phyloP scores from a whole-genome alignment of 768 basidiomycete genomes.

The Auriculariales sp. region DNA sequence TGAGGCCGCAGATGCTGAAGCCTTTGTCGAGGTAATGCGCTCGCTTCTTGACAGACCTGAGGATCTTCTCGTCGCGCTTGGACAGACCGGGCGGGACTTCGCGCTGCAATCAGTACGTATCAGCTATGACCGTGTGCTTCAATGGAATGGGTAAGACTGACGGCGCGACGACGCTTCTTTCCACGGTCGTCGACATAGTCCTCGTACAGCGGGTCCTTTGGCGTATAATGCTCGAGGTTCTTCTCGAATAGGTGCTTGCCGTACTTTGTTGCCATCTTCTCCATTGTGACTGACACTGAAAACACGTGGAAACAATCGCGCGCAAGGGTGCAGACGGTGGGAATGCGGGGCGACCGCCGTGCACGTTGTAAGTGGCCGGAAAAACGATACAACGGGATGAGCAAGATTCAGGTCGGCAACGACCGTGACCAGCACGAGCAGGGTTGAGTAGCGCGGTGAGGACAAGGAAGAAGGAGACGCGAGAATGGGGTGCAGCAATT shows the following conservation, averaged over 20 bases:
- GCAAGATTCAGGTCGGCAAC: too few species aligned
- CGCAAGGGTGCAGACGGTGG: too few species aligned
- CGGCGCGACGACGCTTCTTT: constrained; percentile 42
- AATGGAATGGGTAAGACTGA: constrained; percentile 16
- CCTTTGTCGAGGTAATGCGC: constrained; percentile 84
- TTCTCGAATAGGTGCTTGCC: constrained; percentile 38
- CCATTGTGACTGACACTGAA: background rate
- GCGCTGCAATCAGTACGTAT: constrained; percentile 32
- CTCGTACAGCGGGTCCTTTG: constrained; percentile 65
- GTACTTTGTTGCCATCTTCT: background rate
- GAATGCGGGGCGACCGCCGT: too few species aligned
- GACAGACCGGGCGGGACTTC: constrained; percentile 64
- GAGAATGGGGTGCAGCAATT: too few species aligned
- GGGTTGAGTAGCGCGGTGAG: too few species aligned
- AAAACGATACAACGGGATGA: too few species aligned
- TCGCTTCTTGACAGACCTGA: constrained; percentile 60
- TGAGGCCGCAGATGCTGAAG: constrained; percentile 62
- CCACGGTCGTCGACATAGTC: constrained; percentile 40
- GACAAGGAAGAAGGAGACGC: too few species aligned
- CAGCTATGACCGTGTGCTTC: too few species aligned
- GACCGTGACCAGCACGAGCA: too few species aligned
- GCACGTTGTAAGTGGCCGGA: too few species aligned
- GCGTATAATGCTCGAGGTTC: constrained; percentile 52
- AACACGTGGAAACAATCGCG: too few species aligned
- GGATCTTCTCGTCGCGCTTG: constrained; percentile 54